Percentiles rank a stretch among this genome's conserved stretches.
Conservation (phyloP, 108 stramenopile species). For the Hondaea fermentalgiana region DNA sequence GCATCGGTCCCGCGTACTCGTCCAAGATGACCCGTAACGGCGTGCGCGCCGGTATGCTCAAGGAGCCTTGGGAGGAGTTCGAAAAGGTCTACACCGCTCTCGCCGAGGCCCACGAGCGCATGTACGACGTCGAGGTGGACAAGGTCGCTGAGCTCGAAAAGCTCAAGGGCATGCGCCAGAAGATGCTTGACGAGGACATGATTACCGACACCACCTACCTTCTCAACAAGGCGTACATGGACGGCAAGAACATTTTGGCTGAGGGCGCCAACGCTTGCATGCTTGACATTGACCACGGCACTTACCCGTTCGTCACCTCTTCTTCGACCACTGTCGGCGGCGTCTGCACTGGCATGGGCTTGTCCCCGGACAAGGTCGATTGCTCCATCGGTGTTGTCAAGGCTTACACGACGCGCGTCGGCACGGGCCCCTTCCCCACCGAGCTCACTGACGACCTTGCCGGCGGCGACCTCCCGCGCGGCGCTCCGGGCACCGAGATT, state of each 20-base stretch:
- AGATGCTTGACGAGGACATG: slow-evolving; percentile 55
- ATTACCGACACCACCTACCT: slow-evolving; percentile 25
- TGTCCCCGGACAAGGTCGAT: slow-evolving; percentile 79
- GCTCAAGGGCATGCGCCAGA: slow-evolving; percentile 64
- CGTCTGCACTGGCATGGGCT: slow-evolving; percentile 93
- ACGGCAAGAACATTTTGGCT: slow-evolving; percentile 82
- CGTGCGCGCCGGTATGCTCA: slow-evolving; percentile 70
- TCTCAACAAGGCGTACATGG: slow-evolving; percentile 38
- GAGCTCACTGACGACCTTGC: slow-evolving; percentile 60
- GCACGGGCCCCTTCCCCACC: slow-evolving; percentile 98
- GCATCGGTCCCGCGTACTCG: slow-evolving; percentile 96
- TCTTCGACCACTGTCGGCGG: slow-evolving; percentile 85
- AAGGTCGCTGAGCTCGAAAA: slow-evolving; percentile 70
- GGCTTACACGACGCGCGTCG: slow-evolving; percentile 97
- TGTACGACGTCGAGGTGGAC: slow-evolving; percentile 72
- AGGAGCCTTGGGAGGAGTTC: slow-evolving; percentile 62
- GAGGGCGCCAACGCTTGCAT: slow-evolving; percentile 99
- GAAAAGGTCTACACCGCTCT: slow-evolving; percentile 74
- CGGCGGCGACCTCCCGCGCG: slow-evolving; percentile 34
- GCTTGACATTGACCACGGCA: slow-evolving; percentile 98
- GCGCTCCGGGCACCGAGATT: slow-evolving; percentile 36
- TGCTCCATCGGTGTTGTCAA: slow-evolving; percentile 93
- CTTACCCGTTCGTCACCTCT: slow-evolving; percentile 96
- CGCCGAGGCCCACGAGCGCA: slow-evolving; percentile 59
- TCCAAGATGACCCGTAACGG: slow-evolving; percentile 93